phyloP scores from a whole-genome alignment of 2,329 filamentous ascomycete genomes.

The Fusarium heterosporum region DNA sequence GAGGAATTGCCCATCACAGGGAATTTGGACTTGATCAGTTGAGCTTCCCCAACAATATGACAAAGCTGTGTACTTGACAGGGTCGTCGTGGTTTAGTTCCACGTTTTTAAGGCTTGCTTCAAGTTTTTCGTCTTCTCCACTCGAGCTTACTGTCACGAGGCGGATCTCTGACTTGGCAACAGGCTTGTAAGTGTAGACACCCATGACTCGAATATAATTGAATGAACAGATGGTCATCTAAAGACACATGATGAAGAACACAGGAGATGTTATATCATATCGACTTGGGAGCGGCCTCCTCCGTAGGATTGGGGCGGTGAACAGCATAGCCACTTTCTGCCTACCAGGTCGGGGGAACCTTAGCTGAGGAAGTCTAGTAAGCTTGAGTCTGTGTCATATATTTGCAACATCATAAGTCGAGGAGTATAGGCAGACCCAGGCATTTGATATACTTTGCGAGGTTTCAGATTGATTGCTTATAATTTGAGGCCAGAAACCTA shows the following conservation, averaged over 20 bases:
- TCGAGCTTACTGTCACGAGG: slow-evolving; percentile 1
- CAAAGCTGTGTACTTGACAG: slow-evolving; percentile 28
- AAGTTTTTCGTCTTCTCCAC: not conserved
- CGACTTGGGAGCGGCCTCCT: not conserved
- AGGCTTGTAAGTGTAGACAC: slow-evolving; percentile 20
- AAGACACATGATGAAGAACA: accelerated
- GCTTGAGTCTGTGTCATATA: too few relatives aligned
- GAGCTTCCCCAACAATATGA: slow-evolving; percentile 36
- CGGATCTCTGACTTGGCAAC: slow-evolving; percentile 27
- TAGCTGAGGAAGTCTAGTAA: too few relatives aligned
- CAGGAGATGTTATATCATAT: not conserved
- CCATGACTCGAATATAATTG: not conserved
- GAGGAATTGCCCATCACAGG: slow-evolving; percentile 15
- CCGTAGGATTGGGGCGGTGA: slow-evolving; percentile 8
- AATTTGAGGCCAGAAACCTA: too few relatives aligned
- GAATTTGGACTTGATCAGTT: not conserved
- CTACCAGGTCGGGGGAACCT: not conserved
- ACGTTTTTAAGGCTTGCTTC: slow-evolving; percentile 24
- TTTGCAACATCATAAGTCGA: not conserved
- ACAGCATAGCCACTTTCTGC: slow-evolving; percentile 9
- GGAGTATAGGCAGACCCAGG: too few relatives aligned
- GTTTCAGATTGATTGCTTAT: too few relatives aligned
- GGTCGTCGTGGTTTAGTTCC: slow-evolving; percentile 23
- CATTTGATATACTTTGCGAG: too few relatives aligned
- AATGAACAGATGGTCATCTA: accelerated